Evolutionary conservation across 1,284 basidiomycete genomes (phyloP), one percentile per base, ranked within the genome.

Genomic region (Wolfiporia cocos): DNA sequence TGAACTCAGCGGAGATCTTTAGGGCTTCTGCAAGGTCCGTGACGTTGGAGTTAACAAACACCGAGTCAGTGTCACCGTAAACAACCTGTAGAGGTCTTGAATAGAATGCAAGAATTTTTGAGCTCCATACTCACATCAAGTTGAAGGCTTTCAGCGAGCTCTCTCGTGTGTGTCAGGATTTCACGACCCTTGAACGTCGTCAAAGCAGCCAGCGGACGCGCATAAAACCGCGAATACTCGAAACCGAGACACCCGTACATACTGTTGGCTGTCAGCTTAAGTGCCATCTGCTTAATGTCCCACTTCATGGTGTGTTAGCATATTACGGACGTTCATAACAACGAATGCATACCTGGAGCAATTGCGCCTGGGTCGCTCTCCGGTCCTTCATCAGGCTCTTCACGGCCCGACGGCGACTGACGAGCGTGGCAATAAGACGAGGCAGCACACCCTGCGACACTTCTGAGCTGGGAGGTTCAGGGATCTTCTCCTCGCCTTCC

Each of bases 161-260:
- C 94, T 52, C 86, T 78, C 0, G 96, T 98, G 48, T 92, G 85
- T 0, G 90, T 97, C 57, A 99, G 65, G 56, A 98, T 98, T 67
- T 99, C 94, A 65, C 96, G 86, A 55, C 96, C 96, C 65, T 97
- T 99, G 76, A 84, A 95, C 1, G 96, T 99, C 19, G 94, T 98
- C 41, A 99, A 76, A 33, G 95, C 92, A 5, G 96, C 96, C 12
- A 99, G 78, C 0, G 94, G 92, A 28, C 91, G 79, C n/a, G 95
- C 96, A 53, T 94, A 97, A 72, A 99, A 99, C 36, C 96, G 75
- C 15, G 94, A 97, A 51, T 94, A 90, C 59, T 95, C 92, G 62
- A 98, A 99, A 41, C 96, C 96, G 22, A 99, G 83, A 74, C 96
- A 99, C 18, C 96, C 96, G 64, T 99, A 99, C 95, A 99, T 99